Evolutionary conservation across 371 early-diverging fungal genomes (phyloP), one percentile per base, ranked within the genome.

Genomic region (Mortierella sp.): DNA sequence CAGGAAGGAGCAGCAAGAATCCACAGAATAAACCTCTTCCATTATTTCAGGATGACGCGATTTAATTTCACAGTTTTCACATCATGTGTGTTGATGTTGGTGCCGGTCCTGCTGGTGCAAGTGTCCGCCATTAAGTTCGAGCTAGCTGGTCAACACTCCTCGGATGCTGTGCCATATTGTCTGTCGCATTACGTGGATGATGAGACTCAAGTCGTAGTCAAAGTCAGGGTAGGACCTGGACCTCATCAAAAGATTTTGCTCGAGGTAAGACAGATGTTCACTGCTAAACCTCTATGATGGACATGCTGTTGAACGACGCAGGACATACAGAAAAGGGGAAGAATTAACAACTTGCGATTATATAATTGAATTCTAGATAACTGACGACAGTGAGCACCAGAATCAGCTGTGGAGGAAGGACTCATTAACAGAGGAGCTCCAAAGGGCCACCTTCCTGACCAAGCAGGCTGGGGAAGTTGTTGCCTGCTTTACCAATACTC

Each of bases 401-500:
- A 93, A 92, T 72, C 84, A 87, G 44, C 88, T 91, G 65, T 83
- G 82, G n/a, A 82, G 81, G 19, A 89, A 90, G 67, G 80, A 72
- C 12, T 78, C 83, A 28, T 56, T 90, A 42, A 79, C 81, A 24
- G 88, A 85, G 41, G 91, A 88, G 48, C 39, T 49, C 9, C 69
- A 69, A 23, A 79, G 84, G 15, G 83, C 82, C 43, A 82, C 85
- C 27, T 89, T 93, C 81, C 90, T 86, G 52, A 95, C 95, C 17
- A 93, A 93, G 72, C 85, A 85, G 3, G 89, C 94, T 52, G 93
- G 94, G 27, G 90, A 93, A 64, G 82, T 96, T n/a, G 80, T 86
- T 44, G 89, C 93, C 54, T 97, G 98, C 80, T 93, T 97, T 81
- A 89, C 88, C 39, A 96, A 96, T 75, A 76, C 84, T 37, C 85